Evolutionary conservation across 169 alveolate species (phyloP), one percentile per base, ranked within the genome.

Genomic region (Besnoitia besnoiti): DNA sequence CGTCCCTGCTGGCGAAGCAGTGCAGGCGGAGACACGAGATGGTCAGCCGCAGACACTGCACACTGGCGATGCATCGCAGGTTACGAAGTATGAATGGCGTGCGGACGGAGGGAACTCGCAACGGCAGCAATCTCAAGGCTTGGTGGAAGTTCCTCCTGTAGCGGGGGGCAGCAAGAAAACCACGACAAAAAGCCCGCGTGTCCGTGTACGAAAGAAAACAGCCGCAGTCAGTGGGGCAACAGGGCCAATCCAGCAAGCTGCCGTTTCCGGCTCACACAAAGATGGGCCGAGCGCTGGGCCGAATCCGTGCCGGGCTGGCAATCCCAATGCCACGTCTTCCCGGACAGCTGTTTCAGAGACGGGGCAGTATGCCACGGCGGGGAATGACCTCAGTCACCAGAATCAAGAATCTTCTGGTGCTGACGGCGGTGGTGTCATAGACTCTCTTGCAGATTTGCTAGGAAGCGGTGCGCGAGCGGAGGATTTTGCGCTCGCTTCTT

Each of bases 401-500:
- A 30, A 49, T n/a, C 67, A 39, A 77, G 40, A 19, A 0, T 30
- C 80, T 14, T n/a, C 77, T 10, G 80, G 80, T 67, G 42, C n/a
- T 42, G 40, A 35, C 7, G 40, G 50, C 35, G 55, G 40, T 55
- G 40, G 87, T 7, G 87, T 44, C 3, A 19, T 44, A 1, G 67
- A 55, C 67, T 55, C 67, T 55, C 82, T 73, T 30, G 82, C 82
- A 19, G 82, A 73, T 16, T 73, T 73, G 82, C n/a, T 73, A 12
- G 67, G 67, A 49, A 49, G 59, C 30, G 67, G 67, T 5, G 67
- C 67, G 67, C 67, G 67, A 19, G 3, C 67, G 33, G 67, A 55
- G 24, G 67, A 55, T n/a, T 55, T 55, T n/a, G 30, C 30, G 67
- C 12, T 16, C 33, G 67, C 67, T 55, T n/a, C n/a, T n/a, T 55